Evolutionary conservation across 192 early-diverging fungal species (phyloP).

Genomic region (Irineochytrium annulatum): DNA sequence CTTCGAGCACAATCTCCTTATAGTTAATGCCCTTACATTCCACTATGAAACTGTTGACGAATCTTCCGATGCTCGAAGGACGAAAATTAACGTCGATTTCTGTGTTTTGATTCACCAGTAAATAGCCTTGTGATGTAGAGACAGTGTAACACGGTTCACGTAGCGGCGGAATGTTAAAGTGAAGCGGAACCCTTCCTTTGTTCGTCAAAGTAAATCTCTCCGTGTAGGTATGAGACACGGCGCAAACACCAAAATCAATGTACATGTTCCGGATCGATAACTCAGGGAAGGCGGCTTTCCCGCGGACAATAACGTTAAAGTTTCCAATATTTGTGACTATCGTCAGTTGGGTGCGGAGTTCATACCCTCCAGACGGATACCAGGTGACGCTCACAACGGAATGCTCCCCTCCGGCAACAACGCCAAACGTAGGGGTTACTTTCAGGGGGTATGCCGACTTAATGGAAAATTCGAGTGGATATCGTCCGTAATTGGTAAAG

Average conservation of each 20-base stretch:
- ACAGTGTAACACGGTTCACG: conserved; percentile 46
- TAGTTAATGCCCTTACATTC: conserved; percentile 64
- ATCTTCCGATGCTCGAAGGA: conserved; percentile 39
- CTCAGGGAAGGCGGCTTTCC: conserved; percentile 61
- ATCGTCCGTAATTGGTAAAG: conserved; percentile 56
- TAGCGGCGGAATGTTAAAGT: conserved; percentile 48
- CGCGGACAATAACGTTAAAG: conserved; percentile 51
- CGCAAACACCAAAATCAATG: conserved; percentile 62
- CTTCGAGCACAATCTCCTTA: conserved; percentile 58
- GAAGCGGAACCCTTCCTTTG: conserved; percentile 56
- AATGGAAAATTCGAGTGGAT: conserved; percentile 44
- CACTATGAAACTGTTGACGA: conserved; percentile 47
- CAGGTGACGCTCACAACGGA: conserved; percentile 40
- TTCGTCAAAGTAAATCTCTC: conserved; percentile 47
- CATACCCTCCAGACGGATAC: conserved; percentile 60
- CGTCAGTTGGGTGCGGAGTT: conserved; percentile 51
- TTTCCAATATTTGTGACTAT: conserved; percentile 58
- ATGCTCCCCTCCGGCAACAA: conserved; percentile 39
- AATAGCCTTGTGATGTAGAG: conserved; percentile 28
- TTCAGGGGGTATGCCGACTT: conserved; percentile 58
- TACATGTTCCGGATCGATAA: conserved; percentile 45
- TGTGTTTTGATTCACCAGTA: conserved; percentile 44
- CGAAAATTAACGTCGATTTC: conserved; percentile 48
- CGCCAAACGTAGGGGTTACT: conserved; percentile 36
- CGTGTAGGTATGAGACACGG: conserved; percentile 44